phyloP scores from a whole-genome alignment of 139 green algal species.

The Chlamydomonas sp. region DNA sequence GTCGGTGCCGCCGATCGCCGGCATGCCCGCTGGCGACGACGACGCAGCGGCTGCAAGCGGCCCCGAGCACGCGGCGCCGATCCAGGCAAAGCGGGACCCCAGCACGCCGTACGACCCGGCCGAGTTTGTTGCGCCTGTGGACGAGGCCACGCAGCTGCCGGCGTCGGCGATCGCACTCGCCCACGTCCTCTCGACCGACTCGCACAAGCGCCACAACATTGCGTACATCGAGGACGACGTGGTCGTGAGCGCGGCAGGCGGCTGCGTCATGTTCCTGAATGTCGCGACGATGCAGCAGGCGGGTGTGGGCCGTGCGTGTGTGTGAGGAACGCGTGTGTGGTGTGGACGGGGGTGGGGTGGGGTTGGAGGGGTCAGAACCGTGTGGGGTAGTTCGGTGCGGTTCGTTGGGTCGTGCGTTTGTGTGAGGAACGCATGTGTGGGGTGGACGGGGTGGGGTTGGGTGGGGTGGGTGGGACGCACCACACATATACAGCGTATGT shows the following conservation, averaged over 20 bases:
- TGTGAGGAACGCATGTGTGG: no score
- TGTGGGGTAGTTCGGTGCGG: no score
- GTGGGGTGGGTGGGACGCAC: no score
- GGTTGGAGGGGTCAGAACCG: neutral
- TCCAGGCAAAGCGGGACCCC: neutral
- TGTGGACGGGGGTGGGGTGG: neutral
- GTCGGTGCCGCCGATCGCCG: neutral
- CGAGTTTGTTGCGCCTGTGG: neutral
- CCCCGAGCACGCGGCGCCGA: neutral
- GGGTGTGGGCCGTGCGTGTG: no score
- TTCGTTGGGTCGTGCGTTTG: no score
- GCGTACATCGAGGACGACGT: conserved; percentile 46
- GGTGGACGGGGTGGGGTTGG: no score
- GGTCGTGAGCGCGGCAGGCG: conserved; percentile 39
- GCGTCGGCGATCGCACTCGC: neutral
- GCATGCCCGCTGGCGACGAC: neutral
- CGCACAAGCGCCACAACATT: conserved; percentile 53
- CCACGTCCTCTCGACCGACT: conserved; percentile 17
- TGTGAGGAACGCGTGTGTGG: conserved; percentile 7
- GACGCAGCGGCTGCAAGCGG: neutral
- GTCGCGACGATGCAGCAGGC: conserved; percentile 25
- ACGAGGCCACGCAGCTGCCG: neutral
- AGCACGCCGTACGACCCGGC: neutral
- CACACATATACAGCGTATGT: no score
- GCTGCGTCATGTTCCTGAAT: conserved; percentile 44